phyloP scores from a whole-genome alignment of 176 grass and related monocot species.

The Lolium multiflorum region DNA sequence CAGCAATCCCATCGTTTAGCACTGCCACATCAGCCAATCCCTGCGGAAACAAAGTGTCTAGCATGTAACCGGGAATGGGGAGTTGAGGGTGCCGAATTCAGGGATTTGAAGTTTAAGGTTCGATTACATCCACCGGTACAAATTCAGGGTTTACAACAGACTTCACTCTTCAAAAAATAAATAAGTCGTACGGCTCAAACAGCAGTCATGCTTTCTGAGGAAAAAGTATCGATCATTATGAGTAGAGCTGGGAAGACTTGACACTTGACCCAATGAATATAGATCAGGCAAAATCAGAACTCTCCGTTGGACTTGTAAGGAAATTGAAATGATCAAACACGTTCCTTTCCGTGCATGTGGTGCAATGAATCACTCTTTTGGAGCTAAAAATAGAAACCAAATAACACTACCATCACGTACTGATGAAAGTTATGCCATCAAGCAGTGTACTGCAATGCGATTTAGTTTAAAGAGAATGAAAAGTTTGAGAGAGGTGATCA shows the following conservation, averaged over 20 bases:
- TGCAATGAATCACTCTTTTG: slow-evolving; percentile 14
- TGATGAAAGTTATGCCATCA: neutral
- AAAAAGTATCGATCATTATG: neutral
- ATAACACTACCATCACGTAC: slow-evolving; percentile 2
- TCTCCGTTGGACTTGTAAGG: neutral
- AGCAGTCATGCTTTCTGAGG: neutral
- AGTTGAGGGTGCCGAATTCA: too few relatives aligned
- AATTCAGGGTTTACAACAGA: too few relatives aligned
- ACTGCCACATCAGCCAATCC: too few relatives aligned
- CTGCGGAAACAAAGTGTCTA: too few relatives aligned
- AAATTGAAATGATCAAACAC: neutral
- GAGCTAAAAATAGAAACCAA: slow-evolving; percentile 21
- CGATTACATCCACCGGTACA: too few relatives aligned
- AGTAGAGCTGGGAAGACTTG: slow-evolving; percentile 11
- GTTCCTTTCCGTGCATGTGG: neutral
- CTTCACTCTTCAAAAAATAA: too few relatives aligned
- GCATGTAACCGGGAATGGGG: too few relatives aligned
- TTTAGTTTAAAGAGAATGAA: neutral
- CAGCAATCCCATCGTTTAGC: too few relatives aligned
- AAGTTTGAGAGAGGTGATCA: slow-evolving; percentile 5
- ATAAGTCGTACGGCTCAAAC: too few relatives aligned
- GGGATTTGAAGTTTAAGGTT: too few relatives aligned
- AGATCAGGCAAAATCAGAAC: neutral
- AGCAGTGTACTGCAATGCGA: neutral
- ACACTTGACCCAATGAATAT: slow-evolving; percentile 1